Evolutionary conservation across 208 protist species (phyloP).

Genomic region (Crithidia sp.): DNA sequence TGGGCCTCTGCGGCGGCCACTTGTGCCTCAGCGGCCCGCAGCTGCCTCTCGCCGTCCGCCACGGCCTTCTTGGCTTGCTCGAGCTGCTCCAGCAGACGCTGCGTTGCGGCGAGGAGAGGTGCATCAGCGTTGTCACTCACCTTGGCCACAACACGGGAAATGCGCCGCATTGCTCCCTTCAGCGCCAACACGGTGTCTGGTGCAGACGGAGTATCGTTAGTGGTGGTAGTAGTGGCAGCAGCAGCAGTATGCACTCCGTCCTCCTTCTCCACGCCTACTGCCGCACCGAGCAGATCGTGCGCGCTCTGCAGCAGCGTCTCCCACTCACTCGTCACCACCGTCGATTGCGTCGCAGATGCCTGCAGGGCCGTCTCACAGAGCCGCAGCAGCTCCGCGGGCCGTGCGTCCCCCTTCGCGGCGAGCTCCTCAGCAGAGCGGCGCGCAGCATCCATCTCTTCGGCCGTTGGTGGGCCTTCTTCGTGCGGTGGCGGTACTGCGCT

Average conservation of each 20-base stretch:
- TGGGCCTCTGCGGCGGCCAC: background rate
- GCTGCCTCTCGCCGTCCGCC: background rate
- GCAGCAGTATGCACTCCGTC: no score
- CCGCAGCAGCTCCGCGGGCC: slow-evolving; percentile 17
- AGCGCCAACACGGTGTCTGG: slow-evolving; percentile 6
- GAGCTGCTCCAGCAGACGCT: slow-evolving; percentile 15
- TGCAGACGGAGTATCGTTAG: background rate
- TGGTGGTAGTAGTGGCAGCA: no score
- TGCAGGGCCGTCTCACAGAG: slow-evolving; percentile 10
- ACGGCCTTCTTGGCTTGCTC: slow-evolving; percentile 14
- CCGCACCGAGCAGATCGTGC: slow-evolving; percentile 9
- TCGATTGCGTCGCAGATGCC: slow-evolving; percentile 15
- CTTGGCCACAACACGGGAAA: slow-evolving; percentile 4
- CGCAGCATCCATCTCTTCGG: slow-evolving; percentile 14
- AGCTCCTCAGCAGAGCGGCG: slow-evolving; percentile 23
- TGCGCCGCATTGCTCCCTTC: background rate
- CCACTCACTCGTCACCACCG: slow-evolving; percentile 32
- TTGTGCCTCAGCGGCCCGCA: slow-evolving; percentile 6
- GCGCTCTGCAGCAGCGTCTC: slow-evolving; percentile 26
- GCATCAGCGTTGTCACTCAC: slow-evolving; percentile 5
- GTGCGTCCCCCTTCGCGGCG: slow-evolving; percentile 17
- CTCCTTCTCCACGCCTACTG: slow-evolving; percentile 18
- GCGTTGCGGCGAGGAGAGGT: slow-evolving; percentile 5
- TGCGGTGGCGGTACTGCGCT: background rate
- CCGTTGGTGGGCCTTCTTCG: slow-evolving; percentile 4